Evolutionary conservation across 2,329 filamentous ascomycete species (phyloP).

Genomic region (Chaetomiaceae sp.): DNA sequence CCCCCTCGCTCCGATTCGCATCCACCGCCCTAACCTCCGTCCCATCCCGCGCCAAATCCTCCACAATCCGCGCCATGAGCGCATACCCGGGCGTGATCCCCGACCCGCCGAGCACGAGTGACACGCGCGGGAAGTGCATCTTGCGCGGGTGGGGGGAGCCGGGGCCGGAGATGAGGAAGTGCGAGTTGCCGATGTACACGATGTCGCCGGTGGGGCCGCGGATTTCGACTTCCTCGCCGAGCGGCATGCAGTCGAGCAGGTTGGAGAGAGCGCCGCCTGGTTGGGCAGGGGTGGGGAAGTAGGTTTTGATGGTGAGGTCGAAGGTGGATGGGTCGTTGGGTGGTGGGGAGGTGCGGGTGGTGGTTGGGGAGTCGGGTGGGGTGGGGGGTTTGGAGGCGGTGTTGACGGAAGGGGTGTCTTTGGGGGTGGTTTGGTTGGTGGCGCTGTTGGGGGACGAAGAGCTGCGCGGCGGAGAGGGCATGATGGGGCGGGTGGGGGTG

Average conservation of each 20-base stretch:
- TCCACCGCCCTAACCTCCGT: slow-evolving; percentile 39
- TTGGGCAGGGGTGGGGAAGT: slow-evolving; percentile 33
- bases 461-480: slow-evolving; percentile 19
- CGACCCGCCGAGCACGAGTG: slow-evolving; percentile 43
- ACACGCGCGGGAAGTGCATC: slow-evolving; percentile 38
- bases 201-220: slow-evolving; percentile 47
- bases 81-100: slow-evolving; percentile 48
- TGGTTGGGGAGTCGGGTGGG: slow-evolving; percentile 1
- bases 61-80: slow-evolving; percentile 39
- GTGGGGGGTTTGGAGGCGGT: background rate
- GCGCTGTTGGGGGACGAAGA: background rate
- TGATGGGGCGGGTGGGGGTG: slow-evolving; percentile 43
- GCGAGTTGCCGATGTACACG: slow-evolving; percentile 39
- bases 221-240: slow-evolving; percentile 45
- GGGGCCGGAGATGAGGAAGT: slow-evolving; percentile 38
- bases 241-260: slow-evolving; percentile 43
- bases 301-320: slow-evolving; percentile 45
- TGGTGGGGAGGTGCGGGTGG: background rate
- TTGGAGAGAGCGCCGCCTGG: slow-evolving; percentile 44
- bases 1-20: slow-evolving; percentile 41
- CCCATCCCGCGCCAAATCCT: slow-evolving; percentile 26
- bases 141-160: slow-evolving; percentile 22
- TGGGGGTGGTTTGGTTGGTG: background rate
- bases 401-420: too few relatives aligned
- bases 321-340: slow-evolving; percentile 37